These are phyloP conservation scores for Alnus glutinosa DNA, from an alignment of 306 rosid genomes.

Conservation along the genomic window DNA sequence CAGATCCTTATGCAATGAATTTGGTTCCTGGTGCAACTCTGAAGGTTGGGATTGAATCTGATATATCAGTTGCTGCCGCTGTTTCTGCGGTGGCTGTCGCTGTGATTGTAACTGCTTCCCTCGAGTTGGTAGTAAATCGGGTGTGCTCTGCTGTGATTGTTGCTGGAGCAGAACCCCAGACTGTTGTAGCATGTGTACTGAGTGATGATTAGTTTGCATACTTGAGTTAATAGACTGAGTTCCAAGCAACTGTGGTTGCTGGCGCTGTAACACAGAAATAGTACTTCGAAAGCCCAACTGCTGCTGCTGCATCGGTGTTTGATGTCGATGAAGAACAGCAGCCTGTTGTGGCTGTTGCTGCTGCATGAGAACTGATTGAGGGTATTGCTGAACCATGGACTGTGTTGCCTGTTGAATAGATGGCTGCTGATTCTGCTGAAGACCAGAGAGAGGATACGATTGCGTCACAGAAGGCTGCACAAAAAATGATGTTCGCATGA, in stretches of 20 bases:
- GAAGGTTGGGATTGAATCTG: constrained; percentile 45
- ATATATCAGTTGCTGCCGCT: constrained; percentile 70
- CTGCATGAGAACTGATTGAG: constrained; percentile 75
- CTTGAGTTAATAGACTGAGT: constrained; percentile 67
- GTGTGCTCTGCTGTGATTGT: constrained; percentile 58
- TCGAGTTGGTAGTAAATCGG: constrained; percentile 59
- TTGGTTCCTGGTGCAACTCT: constrained; percentile 66
- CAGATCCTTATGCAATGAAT: constrained; percentile 66
- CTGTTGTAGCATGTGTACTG: constrained; percentile 71
- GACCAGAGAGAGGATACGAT: constrained; percentile 53
- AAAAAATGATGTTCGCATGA: constrained; percentile 53
- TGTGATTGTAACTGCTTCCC: constrained; percentile 59
- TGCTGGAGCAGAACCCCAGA: constrained; percentile 62
- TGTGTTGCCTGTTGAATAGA: constrained; percentile 67
- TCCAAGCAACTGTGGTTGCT: constrained; percentile 58
- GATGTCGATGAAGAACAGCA: constrained; percentile 65
- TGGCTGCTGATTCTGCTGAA: constrained; percentile 74
- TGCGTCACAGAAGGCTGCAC: constrained; percentile 41
- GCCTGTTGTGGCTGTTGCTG: constrained; percentile 74
- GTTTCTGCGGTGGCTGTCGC: constrained; percentile 67
- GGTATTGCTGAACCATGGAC: constrained; percentile 74
- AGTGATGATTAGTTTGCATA: constrained; percentile 73
- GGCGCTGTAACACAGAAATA: constrained; percentile 66
- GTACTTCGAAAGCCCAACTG: constrained; percentile 69
- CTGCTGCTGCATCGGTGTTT: constrained; percentile 61